Percentiles rank a stretch among this genome's conserved stretches.
Conservation (phyloP, 805 yeast genomes). For the Scheffersomyces stipitis region DNA sequence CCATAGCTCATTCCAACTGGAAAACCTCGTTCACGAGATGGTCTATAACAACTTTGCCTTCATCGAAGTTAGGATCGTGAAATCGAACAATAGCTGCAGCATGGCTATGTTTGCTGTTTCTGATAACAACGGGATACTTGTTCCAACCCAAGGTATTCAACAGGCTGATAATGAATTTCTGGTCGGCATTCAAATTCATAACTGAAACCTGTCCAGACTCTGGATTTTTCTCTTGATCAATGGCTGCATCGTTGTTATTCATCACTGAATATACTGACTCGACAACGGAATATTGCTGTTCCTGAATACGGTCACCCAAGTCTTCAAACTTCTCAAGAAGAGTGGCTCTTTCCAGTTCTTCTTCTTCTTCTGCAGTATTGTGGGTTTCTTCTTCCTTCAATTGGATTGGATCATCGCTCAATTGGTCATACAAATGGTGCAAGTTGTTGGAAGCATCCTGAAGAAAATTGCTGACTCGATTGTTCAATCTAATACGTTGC, state of each 20-base stretch:
- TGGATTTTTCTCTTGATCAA: not conserved
- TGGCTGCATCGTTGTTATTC: constrained; percentile 28
- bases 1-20: constrained; percentile 6
- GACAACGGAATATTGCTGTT: constrained; percentile 62
- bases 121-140: constrained; percentile 69
- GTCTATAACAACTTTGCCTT: constrained; percentile 65
- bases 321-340: constrained; percentile 12
- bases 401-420: constrained; percentile 13
- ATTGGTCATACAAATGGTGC: constrained; percentile 25
- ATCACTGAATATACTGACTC: constrained; percentile 65
- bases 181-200: constrained; percentile 41
- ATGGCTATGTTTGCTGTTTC: constrained; percentile 67
- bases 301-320: constrained; percentile 19
- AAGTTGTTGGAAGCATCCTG: constrained; percentile 26
- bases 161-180: constrained; percentile 51
- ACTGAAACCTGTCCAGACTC: constrained; percentile 21
- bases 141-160: constrained; percentile 65
- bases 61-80: constrained; percentile 51
- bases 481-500: constrained; percentile 33
- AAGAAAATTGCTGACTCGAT: constrained; percentile 28
- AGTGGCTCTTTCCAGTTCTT: constrained; percentile 1
- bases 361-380: too few species aligned
- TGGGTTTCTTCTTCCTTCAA: constrained; percentile 2
- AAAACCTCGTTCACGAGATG: constrained; percentile 57
- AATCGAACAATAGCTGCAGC: constrained; percentile 77